A percentile compares a stretch with the other conserved stretches of the same genome.
phyloP scores from a whole-genome alignment of 495 filamentous ascomycete species.

The Astrothelium subdiscretum region DNA sequence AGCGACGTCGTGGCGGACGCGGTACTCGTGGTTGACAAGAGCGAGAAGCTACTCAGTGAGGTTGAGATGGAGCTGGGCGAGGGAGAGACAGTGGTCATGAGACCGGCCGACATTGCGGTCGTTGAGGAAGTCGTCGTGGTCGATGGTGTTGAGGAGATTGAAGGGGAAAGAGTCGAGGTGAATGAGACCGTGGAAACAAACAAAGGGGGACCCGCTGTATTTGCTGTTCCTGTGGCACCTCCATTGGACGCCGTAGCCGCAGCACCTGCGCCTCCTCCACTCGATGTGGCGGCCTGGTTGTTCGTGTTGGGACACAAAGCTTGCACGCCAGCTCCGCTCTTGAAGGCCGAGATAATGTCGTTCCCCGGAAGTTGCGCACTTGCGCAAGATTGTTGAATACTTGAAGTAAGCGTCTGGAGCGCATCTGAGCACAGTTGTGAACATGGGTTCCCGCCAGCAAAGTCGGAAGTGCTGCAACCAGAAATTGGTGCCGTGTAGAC shows the following conservation, averaged over 20 bases:
- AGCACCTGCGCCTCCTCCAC: not conserved
- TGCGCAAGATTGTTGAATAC: constrained; percentile 20
- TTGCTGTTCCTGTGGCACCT: not conserved
- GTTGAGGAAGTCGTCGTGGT: not conserved
- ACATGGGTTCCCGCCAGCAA: constrained; percentile 18
- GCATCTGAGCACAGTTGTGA: constrained; percentile 22
- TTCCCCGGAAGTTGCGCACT: not conserved
- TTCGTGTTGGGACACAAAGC: not conserved
- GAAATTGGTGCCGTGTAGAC: constrained; percentile 17
- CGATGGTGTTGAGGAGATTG: not conserved
- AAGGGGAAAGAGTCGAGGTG: not conserved
- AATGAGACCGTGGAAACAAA: not conserved
- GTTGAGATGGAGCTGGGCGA: not conserved
- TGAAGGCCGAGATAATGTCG: constrained; percentile 13
- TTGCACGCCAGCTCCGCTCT: not conserved
- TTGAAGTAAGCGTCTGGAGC: constrained; percentile 17
- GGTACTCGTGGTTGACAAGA: not conserved
- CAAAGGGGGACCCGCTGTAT: not conserved
- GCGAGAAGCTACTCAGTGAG: not conserved
- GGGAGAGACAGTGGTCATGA: not conserved
- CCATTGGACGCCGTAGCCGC: not conserved
- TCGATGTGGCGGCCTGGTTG: not conserved
- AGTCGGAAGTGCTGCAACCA: constrained; percentile 26
- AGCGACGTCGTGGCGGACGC: not conserved
- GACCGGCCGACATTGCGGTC: too few relatives aligned